phyloP scores from a whole-genome alignment of 495 filamentous ascomycete genomes.

The Apiosordaria backusii region DNA sequence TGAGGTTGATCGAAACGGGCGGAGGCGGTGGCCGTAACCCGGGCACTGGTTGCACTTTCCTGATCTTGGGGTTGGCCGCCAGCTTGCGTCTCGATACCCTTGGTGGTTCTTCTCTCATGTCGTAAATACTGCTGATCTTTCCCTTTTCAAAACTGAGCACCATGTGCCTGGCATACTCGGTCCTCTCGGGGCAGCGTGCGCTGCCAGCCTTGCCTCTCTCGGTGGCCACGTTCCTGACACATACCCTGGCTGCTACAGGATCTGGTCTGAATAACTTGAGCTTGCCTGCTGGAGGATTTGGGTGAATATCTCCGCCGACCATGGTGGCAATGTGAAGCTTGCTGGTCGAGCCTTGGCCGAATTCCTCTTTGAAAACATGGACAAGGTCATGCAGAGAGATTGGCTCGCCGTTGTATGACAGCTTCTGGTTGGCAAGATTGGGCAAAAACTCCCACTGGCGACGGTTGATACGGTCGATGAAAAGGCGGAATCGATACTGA shows the following conservation, averaged over 20 bases:
- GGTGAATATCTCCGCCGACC: constrained; percentile 16
- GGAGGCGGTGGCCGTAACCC: constrained; percentile 17
- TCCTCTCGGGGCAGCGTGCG: not conserved
- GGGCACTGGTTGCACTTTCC: constrained; percentile 8
- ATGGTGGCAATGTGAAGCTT: constrained; percentile 20
- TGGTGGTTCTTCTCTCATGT: constrained; percentile 14
- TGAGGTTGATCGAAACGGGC: constrained; percentile 16
- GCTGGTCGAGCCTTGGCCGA: constrained; percentile 14
- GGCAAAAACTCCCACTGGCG: constrained; percentile 20
- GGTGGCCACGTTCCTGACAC: constrained; percentile 10
- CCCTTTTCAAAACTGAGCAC: constrained; percentile 24
- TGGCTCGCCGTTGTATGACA: constrained; percentile 28
- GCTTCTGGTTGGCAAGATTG: constrained; percentile 15
- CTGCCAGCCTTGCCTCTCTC: not conserved
- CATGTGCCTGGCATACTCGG: constrained; percentile 21
- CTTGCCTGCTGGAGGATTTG: not conserved
- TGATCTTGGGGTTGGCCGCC: not conserved
- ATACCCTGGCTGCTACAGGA: constrained; percentile 15
- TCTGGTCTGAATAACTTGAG: not conserved
- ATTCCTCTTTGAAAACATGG: constrained; percentile 20
- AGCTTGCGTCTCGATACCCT: constrained; percentile 20
- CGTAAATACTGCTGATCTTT: constrained; percentile 26
- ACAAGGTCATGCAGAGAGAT: constrained; percentile 24
- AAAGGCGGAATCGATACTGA: constrained; percentile 16
- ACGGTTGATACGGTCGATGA: constrained; percentile 22